Evolutionary conservation across 768 basidiomycete species (phyloP).

Genomic region (Neoboletus brunneissimus): DNA sequence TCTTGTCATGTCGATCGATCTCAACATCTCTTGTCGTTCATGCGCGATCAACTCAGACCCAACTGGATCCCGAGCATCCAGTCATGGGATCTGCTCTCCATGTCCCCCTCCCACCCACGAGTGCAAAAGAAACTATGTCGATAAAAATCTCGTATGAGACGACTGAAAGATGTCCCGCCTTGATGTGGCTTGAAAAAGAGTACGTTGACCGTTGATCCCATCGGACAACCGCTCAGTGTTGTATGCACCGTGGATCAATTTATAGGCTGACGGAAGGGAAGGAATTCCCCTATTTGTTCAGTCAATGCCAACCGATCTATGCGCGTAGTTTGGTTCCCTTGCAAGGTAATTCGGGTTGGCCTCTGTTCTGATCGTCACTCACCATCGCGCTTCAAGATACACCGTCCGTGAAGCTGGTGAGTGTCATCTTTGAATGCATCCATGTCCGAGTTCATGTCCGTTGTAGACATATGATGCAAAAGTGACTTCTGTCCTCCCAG

Average conservation of each 20-base stretch:
- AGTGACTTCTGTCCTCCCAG: conserved; percentile 77
- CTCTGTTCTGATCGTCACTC: not conserved
- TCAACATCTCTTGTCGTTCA: not conserved
- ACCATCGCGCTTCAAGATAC: conserved; percentile 51
- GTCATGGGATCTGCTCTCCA: conserved; percentile 79
- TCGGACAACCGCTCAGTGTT: not conserved
- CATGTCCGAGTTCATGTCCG: not conserved
- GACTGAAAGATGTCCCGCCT: conserved; percentile 67
- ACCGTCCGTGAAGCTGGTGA: conserved; percentile 79
- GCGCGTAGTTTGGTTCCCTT: conserved; percentile 75
- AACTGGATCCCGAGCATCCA: conserved; percentile 53
- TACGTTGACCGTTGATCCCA: conserved; percentile 26
- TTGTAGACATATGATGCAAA: conserved; percentile 77
- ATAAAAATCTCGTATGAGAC: conserved; percentile 70
- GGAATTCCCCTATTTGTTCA: conserved; percentile 81
- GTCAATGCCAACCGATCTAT: conserved; percentile 91
- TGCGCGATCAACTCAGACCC: conserved; percentile 38
- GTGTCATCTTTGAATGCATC: conserved; percentile 15
- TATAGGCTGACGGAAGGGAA: conserved; percentile 83
- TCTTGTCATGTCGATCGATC: not conserved
- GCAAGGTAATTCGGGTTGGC: conserved; percentile 51
- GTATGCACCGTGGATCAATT: not conserved
- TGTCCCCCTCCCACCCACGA: conserved; percentile 45
- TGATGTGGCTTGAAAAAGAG: conserved; percentile 88
- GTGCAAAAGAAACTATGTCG: conserved; percentile 38